Percentiles rank a stretch among this genome's conserved stretches.
Evolutionary conservation across 2,329 filamentous ascomycete species (phyloP).

Genomic region (Domatiomyces catenatus): DNA sequence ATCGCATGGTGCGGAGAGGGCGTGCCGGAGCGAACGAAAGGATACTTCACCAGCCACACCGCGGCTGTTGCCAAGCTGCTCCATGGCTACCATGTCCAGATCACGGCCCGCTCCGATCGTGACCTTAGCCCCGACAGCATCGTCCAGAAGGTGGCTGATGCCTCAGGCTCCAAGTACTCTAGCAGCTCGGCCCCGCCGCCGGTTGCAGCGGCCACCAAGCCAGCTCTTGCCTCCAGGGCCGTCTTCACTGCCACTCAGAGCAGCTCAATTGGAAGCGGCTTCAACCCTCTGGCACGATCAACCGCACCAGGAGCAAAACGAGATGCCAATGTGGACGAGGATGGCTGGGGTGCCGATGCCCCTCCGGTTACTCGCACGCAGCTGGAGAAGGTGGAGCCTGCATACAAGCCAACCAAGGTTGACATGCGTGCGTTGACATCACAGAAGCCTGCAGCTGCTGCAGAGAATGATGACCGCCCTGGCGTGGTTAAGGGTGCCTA

Average conservation of each 20-base stretch:
- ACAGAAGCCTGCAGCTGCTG: slow-evolving; percentile 43
- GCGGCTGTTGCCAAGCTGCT: slow-evolving; percentile 80
- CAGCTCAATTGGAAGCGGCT: slow-evolving; percentile 36
- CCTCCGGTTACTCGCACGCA: slow-evolving; percentile 76
- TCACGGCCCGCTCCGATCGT: slow-evolving; percentile 80
- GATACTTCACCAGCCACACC: slow-evolving; percentile 92
- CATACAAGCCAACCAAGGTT: slow-evolving; percentile 91
- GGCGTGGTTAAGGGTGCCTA: slow-evolving; percentile 76
- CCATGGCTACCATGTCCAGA: slow-evolving; percentile 94
- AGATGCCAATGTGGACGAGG: slow-evolving; percentile 47
- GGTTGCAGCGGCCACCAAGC: slow-evolving; percentile 36
- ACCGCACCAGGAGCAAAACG: slow-evolving; percentile 26
- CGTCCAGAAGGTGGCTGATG: slow-evolving; percentile 83
- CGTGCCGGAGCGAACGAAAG: slow-evolving; percentile 95
- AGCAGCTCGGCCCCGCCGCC: slow-evolving; percentile 45
- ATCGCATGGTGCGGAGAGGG: slow-evolving; percentile 96
- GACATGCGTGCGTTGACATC: slow-evolving; percentile 75
- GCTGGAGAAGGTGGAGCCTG: slow-evolving; percentile 78
- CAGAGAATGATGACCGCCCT: slow-evolving; percentile 29
- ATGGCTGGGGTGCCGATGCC: slow-evolving; percentile 91
- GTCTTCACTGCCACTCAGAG: slow-evolving; percentile 69
- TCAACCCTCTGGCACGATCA: slow-evolving; percentile 47
- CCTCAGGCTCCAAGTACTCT: slow-evolving; percentile 89
- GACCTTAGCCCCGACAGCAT: slow-evolving; percentile 80
- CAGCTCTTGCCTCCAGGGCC: slow-evolving; percentile 67